A percentile compares a stretch with the other conserved stretches of the same genome.
phyloP scores from a whole-genome alignment of 2,329 filamentous ascomycete genomes.

The Chaetomium sp. region DNA sequence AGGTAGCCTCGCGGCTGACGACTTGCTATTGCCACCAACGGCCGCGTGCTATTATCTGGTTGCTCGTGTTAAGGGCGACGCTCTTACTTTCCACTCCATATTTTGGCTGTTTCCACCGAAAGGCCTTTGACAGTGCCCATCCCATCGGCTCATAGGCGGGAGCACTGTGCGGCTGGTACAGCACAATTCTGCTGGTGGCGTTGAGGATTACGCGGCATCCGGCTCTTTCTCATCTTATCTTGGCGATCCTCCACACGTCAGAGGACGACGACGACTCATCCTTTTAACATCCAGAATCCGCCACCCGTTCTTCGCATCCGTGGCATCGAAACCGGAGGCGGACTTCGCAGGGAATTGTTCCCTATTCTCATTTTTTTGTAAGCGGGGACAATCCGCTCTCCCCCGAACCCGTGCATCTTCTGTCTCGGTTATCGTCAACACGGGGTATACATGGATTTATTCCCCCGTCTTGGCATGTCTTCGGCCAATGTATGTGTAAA shows the following conservation, averaged over 20 bases:
- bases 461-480: conserved; percentile 7
- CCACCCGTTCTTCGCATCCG: not conserved
- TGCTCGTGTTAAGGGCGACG: not conserved
- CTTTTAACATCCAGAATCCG: not conserved
- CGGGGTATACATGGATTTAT: not conserved
- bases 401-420: not conserved
- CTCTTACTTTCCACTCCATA: too few relatives aligned
- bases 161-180: conserved; percentile 7
- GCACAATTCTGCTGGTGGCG: conserved; percentile 2
- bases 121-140: not conserved
- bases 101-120: not conserved
- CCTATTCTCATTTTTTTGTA: not conserved
- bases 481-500: not conserved
- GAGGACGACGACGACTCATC: not conserved
- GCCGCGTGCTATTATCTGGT: not conserved
- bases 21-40: conserved; percentile 4
- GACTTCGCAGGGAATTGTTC: not conserved
- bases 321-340: not conserved
- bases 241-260: conserved; percentile 3
- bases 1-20: conserved; percentile 8
- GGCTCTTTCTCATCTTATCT: conserved; percentile 8
- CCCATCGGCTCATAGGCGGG: not conserved
- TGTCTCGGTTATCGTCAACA: not conserved
- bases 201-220: conserved; percentile 30
- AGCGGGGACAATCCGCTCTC: not conserved